Percentiles rank a stretch among this genome's conserved stretches.
These are phyloP conservation scores for Magnusiomyces fungicola DNA, from an alignment of 1,139 yeast species.

Conservation along the genomic window DNA sequence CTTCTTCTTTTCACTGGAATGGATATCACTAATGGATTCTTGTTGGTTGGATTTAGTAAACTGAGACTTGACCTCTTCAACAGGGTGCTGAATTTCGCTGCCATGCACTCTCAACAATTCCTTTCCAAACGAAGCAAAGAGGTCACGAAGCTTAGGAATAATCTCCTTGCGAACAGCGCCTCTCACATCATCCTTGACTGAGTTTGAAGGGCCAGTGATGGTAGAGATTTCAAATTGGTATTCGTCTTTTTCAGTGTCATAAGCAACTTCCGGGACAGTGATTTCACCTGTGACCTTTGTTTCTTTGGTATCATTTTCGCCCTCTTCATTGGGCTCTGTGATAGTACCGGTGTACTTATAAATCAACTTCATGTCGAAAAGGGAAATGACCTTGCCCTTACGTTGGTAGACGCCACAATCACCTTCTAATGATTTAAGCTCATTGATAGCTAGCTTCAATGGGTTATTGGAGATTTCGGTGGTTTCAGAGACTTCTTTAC, in stretches of 20 bases:
- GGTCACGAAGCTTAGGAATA: conserved; percentile 59
- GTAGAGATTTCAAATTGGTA: conserved; percentile 67
- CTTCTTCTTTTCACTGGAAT: background rate
- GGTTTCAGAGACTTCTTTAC: conserved; percentile 45
- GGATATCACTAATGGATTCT: background rate
- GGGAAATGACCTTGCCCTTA: conserved; percentile 89
- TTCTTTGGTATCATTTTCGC: background rate
- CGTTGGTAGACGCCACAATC: conserved; percentile 96
- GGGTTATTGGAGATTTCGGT: conserved; percentile 35
- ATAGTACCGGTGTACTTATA: conserved; percentile 51
- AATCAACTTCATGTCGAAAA: conserved; percentile 71
- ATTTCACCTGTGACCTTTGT: conserved; percentile 53
- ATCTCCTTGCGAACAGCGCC: conserved; percentile 50
- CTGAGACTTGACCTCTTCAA: conserved; percentile 58
- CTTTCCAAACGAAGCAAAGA: conserved; percentile 59
- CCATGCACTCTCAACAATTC: conserved; percentile 74
- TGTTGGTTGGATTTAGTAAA: conserved; percentile 39
- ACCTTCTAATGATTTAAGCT: conserved; percentile 73
- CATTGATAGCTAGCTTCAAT: conserved; percentile 31
- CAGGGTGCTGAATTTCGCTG: conserved; percentile 76
- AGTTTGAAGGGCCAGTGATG: conserved; percentile 43
- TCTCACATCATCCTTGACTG: conserved; percentile 40
- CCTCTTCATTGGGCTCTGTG: conserved; percentile 24
- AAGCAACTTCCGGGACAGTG: conserved; percentile 87
- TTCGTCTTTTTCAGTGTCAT: conserved; percentile 80